These are phyloP conservation scores for Rhizophlyctis rosea DNA, from an alignment of 192 early-diverging fungal genomes.

Conservation along the genomic window DNA sequence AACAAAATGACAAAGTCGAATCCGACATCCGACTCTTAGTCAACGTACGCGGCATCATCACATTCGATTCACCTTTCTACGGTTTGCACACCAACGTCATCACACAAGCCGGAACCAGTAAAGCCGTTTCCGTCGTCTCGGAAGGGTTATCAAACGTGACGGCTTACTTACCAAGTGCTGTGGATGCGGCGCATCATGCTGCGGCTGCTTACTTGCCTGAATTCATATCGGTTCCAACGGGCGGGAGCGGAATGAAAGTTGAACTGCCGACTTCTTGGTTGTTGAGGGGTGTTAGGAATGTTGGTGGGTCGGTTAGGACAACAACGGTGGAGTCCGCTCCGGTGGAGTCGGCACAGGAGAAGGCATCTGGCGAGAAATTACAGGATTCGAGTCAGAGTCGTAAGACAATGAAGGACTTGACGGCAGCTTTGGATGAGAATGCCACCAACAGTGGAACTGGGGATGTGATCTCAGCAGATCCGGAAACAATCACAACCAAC, in stretches of 20 bases:
- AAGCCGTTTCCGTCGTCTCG: conserved; percentile 22
- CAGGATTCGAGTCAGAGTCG: not conserved
- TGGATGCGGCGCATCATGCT: not conserved
- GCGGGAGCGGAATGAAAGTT: conserved; percentile 11
- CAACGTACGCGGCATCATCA: conserved; percentile 46
- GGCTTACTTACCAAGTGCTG: conserved; percentile 14
- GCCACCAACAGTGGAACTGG: not conserved
- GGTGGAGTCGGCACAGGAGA: not conserved
- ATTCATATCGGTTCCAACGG: conserved; percentile 18
- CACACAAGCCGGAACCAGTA: conserved; percentile 32
- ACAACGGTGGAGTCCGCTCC: not conserved
- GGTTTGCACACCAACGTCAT: conserved; percentile 42
- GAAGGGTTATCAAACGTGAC: conserved; percentile 20
- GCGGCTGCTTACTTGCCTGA: conserved; percentile 10
- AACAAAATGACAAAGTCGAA: not conserved
- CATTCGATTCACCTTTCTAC: conserved; percentile 56
- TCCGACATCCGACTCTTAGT: conserved; percentile 32
- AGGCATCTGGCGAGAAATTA: not conserved
- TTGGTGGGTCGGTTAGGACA: not conserved
- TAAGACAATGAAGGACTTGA: not conserved
- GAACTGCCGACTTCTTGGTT: conserved; percentile 31
- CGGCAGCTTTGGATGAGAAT: not conserved
- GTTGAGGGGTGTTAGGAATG: conserved; percentile 1
- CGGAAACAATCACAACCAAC: no score
- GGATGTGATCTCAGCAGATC: not conserved